phyloP scores from a whole-genome alignment of 2,329 filamentous ascomycete species.

The Magnaporthiopsis rhizophila region DNA sequence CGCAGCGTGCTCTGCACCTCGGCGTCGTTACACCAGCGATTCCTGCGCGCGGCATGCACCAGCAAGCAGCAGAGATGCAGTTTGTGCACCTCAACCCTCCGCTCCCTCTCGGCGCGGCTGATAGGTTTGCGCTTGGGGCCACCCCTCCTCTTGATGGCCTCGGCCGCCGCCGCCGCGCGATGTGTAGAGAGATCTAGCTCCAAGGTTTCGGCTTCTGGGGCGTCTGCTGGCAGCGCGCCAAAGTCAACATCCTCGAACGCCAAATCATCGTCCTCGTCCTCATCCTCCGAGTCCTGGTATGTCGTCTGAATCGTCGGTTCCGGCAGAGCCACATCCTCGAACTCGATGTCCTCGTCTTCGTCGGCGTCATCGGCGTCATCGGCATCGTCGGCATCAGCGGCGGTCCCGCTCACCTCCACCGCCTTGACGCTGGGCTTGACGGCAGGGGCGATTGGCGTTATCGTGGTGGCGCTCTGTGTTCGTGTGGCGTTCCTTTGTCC shows the following conservation, averaged over 20 bases:
- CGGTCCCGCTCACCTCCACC: constrained; percentile 1
- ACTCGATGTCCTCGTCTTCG: constrained; percentile 14
- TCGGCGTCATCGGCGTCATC: constrained; percentile 7
- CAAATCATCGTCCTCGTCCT: constrained; percentile 12
- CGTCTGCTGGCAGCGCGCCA: neutral
- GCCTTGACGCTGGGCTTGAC: neutral
- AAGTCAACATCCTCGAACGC: constrained; percentile 11
- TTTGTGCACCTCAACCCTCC: constrained; percentile 73
- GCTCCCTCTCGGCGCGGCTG: constrained; percentile 43
- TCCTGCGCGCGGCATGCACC: constrained; percentile 67
- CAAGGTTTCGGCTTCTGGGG: constrained; percentile 18
- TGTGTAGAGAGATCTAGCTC: constrained; percentile 46
- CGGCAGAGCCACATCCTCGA: constrained; percentile 16
- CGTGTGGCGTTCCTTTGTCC: constrained; percentile 11
- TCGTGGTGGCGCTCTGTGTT: neutral
- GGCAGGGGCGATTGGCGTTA: neutral
- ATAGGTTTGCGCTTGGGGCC: constrained; percentile 42
- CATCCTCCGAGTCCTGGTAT: constrained; percentile 13
- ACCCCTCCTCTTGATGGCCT: constrained; percentile 17
- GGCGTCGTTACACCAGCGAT: constrained; percentile 80
- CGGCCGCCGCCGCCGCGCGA: constrained; percentile 19
- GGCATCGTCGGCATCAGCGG: constrained; percentile 4
- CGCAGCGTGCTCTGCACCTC: constrained; percentile 59
- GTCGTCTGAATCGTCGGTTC: constrained; percentile 15
- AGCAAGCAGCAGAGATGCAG: constrained; percentile 77